A percentile compares a stretch with the other conserved stretches of the same genome.
These are phyloP conservation scores for Neurospora tetrasperma DNA, from an alignment of 495 filamentous ascomycete genomes.

Conservation along the genomic window DNA sequence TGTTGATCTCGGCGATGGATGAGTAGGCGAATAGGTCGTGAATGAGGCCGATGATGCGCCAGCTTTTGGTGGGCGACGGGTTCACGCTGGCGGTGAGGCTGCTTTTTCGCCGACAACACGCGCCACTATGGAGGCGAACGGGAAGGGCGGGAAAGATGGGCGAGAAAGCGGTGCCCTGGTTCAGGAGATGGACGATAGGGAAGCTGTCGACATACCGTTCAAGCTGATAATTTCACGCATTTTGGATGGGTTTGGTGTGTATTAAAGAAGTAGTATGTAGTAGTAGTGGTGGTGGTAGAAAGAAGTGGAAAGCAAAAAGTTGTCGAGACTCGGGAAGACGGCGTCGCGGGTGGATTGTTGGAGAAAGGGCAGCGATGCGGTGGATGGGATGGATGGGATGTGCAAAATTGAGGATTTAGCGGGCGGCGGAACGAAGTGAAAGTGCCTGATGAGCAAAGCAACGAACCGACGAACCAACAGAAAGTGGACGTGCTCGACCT, in stretches of 20 bases:
- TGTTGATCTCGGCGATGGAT: neutral
- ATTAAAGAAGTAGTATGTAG: neutral
- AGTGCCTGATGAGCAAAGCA: neutral
- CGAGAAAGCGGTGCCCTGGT: neutral
- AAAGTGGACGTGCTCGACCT: neutral
- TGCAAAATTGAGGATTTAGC: constrained; percentile 25
- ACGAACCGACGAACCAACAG: neutral
- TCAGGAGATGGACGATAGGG: neutral
- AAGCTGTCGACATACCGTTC: constrained; percentile 67
- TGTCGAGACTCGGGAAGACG: constrained; percentile 13
- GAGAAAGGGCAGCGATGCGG: neutral
- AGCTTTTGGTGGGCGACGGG: neutral
- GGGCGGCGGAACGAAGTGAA: constrained; percentile 18
- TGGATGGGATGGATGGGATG: constrained; percentile 9
- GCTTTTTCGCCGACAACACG: constrained; percentile 15
- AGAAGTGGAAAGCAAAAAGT: constrained; percentile 9
- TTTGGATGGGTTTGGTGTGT: constrained; percentile 31
- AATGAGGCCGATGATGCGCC: constrained; percentile 3
- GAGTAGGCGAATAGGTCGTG: neutral
- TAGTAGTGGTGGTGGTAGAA: neutral
- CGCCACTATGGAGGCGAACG: constrained; percentile 9
- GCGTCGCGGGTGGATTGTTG: constrained; percentile 6
- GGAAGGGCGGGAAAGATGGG: neutral
- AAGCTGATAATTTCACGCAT: constrained; percentile 99
- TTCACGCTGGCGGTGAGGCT: constrained; percentile 21